phyloP scores from a whole-genome alignment of 164 flowering plant genomes.

The Stephania japonica region DNA sequence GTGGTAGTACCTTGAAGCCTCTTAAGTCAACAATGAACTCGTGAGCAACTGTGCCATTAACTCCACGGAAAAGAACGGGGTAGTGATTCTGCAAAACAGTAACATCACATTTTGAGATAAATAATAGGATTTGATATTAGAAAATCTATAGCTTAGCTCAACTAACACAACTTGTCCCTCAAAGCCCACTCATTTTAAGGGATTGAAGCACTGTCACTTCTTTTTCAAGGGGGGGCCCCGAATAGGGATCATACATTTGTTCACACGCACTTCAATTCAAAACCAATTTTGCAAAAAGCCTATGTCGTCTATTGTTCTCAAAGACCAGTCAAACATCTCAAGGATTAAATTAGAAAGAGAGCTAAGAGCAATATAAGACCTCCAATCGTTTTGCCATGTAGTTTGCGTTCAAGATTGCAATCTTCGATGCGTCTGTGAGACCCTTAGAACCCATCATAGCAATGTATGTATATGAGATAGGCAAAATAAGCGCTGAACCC shows the following conservation, averaged over 20 bases:
- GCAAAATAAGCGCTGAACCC: slow-evolving; percentile 99
- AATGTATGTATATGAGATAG: slow-evolving; percentile 91
- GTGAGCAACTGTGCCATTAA: slow-evolving; percentile 95
- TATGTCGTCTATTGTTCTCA: background rate
- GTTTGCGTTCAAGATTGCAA: slow-evolving; percentile 90
- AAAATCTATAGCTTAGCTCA: background rate
- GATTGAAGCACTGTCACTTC: background rate
- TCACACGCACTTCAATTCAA: background rate
- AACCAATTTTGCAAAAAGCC: background rate
- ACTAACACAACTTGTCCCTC: no score
- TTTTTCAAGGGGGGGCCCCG: background rate
- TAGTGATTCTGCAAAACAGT: slow-evolving; percentile 55
- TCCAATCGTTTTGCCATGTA: slow-evolving; percentile 99
- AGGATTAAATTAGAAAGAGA: background rate
- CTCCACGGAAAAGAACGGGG: slow-evolving; percentile 97
- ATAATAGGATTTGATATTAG: background rate
- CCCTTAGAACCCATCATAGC: slow-evolving; percentile 99
- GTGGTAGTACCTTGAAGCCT: slow-evolving; percentile 73
- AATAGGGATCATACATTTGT: background rate
- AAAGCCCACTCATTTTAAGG: background rate
- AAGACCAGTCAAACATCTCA: background rate
- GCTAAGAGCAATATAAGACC: slow-evolving; percentile 38
- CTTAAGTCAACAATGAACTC: slow-evolving; percentile 91
- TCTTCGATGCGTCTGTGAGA: slow-evolving; percentile 94
- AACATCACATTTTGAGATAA: slow-evolving; percentile 7